Conservation (phyloP, 139 green algal species). For the Spirogloea muscicola region DNA sequence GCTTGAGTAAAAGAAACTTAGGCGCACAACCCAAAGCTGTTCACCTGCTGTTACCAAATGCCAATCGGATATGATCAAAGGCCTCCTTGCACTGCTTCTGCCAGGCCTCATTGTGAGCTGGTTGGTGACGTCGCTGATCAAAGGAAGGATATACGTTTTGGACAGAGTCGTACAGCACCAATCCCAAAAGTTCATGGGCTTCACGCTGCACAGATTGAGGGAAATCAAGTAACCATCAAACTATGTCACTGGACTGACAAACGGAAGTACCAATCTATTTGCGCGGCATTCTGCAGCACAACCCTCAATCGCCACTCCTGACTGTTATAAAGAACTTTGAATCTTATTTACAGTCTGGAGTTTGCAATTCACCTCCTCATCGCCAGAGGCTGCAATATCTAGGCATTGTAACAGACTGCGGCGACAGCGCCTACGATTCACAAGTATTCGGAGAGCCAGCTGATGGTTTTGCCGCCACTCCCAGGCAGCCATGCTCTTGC, state of each 20-base stretch:
- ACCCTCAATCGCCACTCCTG: background rate
- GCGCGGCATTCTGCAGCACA: background rate
- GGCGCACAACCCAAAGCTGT: no score
- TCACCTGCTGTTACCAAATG: no score
- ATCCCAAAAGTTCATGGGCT: conserved; percentile 33
- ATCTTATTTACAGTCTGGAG: background rate
- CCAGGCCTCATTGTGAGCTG: conserved; percentile 6
- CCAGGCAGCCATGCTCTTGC: conserved; percentile 13
- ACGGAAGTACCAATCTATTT: no score
- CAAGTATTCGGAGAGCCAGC: background rate
- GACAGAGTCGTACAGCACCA: conserved; percentile 35
- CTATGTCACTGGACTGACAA: no score
- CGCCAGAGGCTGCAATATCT: background rate
- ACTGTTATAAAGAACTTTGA: background rate
- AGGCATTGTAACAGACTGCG: background rate
- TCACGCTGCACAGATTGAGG: conserved; percentile 16
- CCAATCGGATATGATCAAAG: conserved; percentile 32
- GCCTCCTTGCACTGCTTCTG: conserved; percentile 16
- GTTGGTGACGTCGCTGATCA: conserved; percentile 23
- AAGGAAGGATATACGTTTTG: conserved; percentile 44
- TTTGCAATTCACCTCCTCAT: no score
- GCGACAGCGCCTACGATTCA: background rate
- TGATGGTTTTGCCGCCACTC: conserved; percentile 5
- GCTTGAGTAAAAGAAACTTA: no score
- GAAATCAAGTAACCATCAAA: no score